A percentile compares a stretch with the other conserved stretches of the same genome.
phyloP scores from a whole-genome alignment of 2,329 filamentous ascomycete species.

The Aspergillus ruber region DNA sequence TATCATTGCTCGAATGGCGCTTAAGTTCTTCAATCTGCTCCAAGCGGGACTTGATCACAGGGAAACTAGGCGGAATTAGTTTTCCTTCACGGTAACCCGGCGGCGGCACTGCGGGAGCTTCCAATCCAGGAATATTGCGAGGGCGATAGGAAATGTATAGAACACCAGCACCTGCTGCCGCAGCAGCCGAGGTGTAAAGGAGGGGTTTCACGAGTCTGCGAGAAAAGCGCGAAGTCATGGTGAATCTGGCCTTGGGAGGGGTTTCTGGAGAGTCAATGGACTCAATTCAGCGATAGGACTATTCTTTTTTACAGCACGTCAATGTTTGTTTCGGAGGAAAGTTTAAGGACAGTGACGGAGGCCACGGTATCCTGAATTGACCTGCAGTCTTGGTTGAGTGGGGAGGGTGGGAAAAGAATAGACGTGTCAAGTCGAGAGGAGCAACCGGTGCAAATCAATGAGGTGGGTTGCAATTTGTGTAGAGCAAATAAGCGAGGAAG shows the following conservation, averaged over 20 bases:
- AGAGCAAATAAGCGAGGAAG: not conserved
- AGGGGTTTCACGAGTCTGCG: conserved; percentile 51
- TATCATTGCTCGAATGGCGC: conserved; percentile 28
- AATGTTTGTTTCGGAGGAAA: too few relatives aligned
- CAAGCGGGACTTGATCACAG: conserved; percentile 43
- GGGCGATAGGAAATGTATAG: conserved; percentile 59
- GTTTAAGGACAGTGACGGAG: too few relatives aligned
- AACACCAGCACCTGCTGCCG: conserved; percentile 48
- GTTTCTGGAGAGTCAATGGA: too few relatives aligned
- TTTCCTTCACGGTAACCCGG: conserved; percentile 56
- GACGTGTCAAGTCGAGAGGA: not conserved
- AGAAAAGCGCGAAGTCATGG: conserved; percentile 36
- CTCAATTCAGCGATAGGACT: too few relatives aligned
- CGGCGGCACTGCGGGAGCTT: conserved; percentile 57
- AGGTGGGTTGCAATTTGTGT: not conserved
- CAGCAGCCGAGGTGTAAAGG: conserved; percentile 53
- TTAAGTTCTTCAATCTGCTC: conserved; percentile 49
- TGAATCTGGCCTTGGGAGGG: not conserved
- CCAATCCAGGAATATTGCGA: conserved; percentile 57
- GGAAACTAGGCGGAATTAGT: conserved; percentile 49
- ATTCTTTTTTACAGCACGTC: too few relatives aligned
- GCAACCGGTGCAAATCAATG: not conserved
- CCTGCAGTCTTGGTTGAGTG: too few relatives aligned
- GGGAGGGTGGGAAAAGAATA: too few relatives aligned
- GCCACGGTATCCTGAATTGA: too few relatives aligned